Percentiles rank a stretch among this genome's conserved stretches.
Evolutionary conservation across 352 stramenopile genomes (phyloP).

Genomic region (Achlya hypogyna): DNA sequence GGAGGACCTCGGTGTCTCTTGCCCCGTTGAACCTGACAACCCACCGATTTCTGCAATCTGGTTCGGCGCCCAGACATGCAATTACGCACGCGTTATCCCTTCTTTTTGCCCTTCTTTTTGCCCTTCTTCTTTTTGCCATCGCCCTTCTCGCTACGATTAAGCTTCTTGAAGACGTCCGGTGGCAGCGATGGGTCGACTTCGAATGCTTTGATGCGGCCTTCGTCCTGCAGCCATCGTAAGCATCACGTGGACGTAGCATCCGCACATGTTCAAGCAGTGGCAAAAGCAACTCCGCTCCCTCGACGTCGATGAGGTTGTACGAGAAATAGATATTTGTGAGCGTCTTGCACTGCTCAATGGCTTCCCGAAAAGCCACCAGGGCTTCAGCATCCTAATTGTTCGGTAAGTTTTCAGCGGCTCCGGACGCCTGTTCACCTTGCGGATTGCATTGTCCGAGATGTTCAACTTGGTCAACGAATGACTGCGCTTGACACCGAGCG

Average conservation of each 20-base stretch:
- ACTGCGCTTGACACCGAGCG: conserved; percentile 52
- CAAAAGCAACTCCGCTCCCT: conserved; percentile 51
- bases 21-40: no score
- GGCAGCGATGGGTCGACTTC: conserved; percentile 67
- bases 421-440: no score
- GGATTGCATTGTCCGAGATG: conserved; percentile 70
- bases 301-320: conserved; percentile 62
- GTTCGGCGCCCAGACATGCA: no score
- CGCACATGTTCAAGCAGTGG: conserved; percentile 39
- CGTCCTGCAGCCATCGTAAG: background rate
- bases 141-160: conserved; percentile 58
- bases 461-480: conserved; percentile 53
- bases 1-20: no score
- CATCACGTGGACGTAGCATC: background rate
- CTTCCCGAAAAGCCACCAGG: conserved; percentile 55
- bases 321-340: conserved; percentile 67
- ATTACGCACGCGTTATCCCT: conserved; percentile 41
- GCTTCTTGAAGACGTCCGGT: conserved; percentile 51
- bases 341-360: conserved; percentile 50
- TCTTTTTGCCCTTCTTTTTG: conserved; percentile 72
- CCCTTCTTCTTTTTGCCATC: conserved; percentile 77
- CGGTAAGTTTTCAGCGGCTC: background rate
- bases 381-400: conserved; percentile 39
- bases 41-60: no score
- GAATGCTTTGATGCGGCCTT: conserved; percentile 49